A percentile compares a stretch with the other conserved stretches of the same genome.
Conservation (phyloP, 2,329 filamentous ascomycete species). For the Fusarium drepaniforme region DNA sequence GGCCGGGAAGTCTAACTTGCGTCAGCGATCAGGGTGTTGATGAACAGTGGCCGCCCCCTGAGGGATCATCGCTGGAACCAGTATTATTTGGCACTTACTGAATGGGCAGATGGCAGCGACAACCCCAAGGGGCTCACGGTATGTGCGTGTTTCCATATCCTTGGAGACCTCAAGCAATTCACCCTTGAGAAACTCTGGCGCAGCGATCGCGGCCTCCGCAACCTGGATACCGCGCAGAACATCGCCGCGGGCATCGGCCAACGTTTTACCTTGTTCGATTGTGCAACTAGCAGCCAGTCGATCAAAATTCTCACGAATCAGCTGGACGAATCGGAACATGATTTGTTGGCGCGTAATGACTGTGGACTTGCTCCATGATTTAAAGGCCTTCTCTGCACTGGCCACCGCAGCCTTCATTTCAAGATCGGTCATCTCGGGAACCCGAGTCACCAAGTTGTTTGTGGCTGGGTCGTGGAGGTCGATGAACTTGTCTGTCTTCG, state of each 20-base stretch:
- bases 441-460: conserved; percentile 80
- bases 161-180: conserved; percentile 77
- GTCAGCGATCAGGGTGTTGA: no score
- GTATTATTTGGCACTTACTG: background rate
- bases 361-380: conserved; percentile 76
- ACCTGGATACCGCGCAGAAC: background rate
- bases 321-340: conserved; percentile 84
- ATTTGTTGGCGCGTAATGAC: conserved; percentile 80
- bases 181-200: background rate
- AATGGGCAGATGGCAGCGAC: conserved; percentile 87
- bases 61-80: no score
- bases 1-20: no score
- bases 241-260: background rate
- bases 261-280: background rate
- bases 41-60: no score
- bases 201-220: background rate
- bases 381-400: conserved; percentile 79
- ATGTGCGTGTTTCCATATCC: conserved; percentile 88
- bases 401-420: conserved; percentile 80
- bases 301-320: conserved; percentile 87
- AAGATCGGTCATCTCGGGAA: conserved; percentile 67
- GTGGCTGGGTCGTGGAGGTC: conserved; percentile 83
- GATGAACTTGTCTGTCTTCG: conserved; percentile 74
- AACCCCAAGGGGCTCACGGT: conserved; percentile 82
- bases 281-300: conserved; percentile 68